Evolutionary conservation across 2,329 filamentous ascomycete species (phyloP).

Genomic region (Hysterium pulicare): DNA sequence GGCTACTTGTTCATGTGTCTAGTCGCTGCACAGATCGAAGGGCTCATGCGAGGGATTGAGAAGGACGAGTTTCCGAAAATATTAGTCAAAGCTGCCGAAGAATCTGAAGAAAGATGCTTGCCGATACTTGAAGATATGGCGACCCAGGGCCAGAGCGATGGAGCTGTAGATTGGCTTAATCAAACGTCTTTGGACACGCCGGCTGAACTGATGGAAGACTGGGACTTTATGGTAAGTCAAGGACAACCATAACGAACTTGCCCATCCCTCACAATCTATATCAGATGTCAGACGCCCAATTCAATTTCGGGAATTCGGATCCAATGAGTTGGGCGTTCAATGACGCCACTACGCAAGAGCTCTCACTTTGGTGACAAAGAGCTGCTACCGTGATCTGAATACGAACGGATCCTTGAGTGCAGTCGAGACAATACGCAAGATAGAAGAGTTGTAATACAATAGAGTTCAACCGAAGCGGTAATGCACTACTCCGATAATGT

Average conservation of each 20-base stretch:
- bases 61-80: conserved; percentile 12
- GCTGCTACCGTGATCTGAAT: no score
- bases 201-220: conserved; percentile 8
- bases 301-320: conserved; percentile 5
- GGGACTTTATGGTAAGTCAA: conserved; percentile 13
- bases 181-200: conserved; percentile 4
- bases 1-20: conserved; percentile 23
- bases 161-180: background rate
- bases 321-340: conserved; percentile 13
- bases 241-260: background rate
- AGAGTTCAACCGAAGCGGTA: no score
- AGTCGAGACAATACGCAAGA: no score
- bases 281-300: conserved; percentile 7
- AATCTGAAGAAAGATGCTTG: conserved; percentile 15
- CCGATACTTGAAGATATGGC: conserved; percentile 18
- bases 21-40: conserved; percentile 20
- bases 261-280: background rate
- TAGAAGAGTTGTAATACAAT: no score
- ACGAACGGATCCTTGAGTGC: no score
- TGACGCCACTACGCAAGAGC: conserved; percentile 3
- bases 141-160: background rate
- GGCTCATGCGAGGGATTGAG: conserved; percentile 10
- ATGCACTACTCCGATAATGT: no score
- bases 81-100: conserved; percentile 16
- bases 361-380: conserved; percentile 6